These are phyloP conservation scores for Podospora conica DNA, from an alignment of 495 filamentous ascomycete genomes.

Conservation along the genomic window DNA sequence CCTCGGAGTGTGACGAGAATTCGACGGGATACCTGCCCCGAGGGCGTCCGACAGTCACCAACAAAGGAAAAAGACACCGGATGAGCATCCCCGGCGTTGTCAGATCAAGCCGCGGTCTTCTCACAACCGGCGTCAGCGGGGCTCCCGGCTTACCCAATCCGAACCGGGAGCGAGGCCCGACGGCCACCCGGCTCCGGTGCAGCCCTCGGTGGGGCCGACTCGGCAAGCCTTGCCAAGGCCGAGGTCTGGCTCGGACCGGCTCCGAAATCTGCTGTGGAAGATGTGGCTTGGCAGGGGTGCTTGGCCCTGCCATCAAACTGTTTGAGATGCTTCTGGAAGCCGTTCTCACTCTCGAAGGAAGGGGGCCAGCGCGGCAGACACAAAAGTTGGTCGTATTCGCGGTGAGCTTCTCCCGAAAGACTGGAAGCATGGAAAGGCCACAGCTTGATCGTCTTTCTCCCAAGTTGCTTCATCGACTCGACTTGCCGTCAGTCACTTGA, in stretches of 20 bases:
- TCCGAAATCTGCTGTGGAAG: background rate
- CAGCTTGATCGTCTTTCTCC: background rate
- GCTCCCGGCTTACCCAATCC: background rate
- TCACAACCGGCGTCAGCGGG: background rate
- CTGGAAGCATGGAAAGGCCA: no score
- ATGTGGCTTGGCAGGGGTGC: background rate
- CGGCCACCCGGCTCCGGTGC: background rate
- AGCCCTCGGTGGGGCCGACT: background rate
- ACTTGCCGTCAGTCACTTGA: background rate
- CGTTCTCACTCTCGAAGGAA: no score
- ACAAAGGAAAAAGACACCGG: background rate
- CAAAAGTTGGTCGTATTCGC: no score
- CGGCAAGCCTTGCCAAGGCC: background rate
- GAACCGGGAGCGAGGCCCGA: background rate
- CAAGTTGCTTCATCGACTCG: background rate
- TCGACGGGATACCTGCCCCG: background rate
- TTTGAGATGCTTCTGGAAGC: background rate
- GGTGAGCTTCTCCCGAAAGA: no score
- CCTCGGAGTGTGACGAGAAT: background rate
- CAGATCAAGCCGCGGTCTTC: background rate
- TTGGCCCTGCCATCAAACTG: background rate
- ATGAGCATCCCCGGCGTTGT: background rate
- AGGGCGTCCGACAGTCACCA: background rate
- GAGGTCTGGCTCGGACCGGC: background rate
- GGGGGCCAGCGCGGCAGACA: no score